Evolutionary conservation across 2,329 filamentous ascomycete genomes (phyloP), one percentile per base, ranked within the genome.

Genomic region (Paracoccidioides brasiliensis): DNA sequence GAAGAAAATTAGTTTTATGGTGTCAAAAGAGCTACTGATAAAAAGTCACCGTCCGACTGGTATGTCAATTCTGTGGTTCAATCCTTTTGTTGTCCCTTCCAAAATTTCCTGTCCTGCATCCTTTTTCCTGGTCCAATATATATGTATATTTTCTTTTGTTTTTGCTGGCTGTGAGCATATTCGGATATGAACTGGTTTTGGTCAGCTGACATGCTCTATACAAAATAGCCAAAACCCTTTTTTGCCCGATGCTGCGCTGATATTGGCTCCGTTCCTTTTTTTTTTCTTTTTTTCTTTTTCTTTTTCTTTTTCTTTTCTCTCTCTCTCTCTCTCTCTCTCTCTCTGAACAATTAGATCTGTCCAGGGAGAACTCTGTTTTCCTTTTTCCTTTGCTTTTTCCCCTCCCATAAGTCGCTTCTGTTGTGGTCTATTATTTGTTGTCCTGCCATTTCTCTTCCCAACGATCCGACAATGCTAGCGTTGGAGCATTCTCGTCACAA

Each of bases 381-480:
- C 14, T 5, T 14, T 9, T 30, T 37, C 2, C 30, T 44, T 38
- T 42, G 51, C 6, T 44, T 44, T 9, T 6, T 30, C 40, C 51
- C 32, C 40, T 6, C 12, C 30, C 15, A 2, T 37, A 7, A n/a
- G 7, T n/a, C 46, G 8, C 5, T 33, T 48, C 30, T 9, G 14
- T 37, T 46, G 32, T 48, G 32, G n/a, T 49, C 22, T 22, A 22
- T 22, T 22, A 22, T 22, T 22, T 22, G 22, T 22, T 22, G 22
- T 54, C 37, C 43, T 14, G 12, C 37, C 14, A 37, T 40, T 28
- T 33, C 10, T 37, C 49, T 8, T 46, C 33, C n/a, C 38, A 32
- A 37, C 45, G 45, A 28, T 40, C 58, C 48, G 46, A 42, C 54
- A 49, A 61, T 61, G 60, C 57, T 61, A 45, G 60, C 56, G 35